Base-by-base conservation (phyloP, 495 filamentous ascomycete genomes). In the Cairneyella variabilis region DNA sequence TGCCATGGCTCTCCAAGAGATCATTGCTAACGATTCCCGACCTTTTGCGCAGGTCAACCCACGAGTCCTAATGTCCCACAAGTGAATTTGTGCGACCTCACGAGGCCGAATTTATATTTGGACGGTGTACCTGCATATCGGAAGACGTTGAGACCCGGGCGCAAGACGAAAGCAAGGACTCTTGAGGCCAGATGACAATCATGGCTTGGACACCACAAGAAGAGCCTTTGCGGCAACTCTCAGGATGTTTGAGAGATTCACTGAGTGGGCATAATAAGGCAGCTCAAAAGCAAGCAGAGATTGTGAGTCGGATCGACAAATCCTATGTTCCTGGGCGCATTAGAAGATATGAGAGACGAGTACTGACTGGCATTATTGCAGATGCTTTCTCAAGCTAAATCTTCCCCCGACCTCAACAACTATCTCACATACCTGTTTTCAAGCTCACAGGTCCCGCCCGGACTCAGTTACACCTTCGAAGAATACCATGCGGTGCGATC, bases 181-280 rank as follows among this genome's bases (percentile, higher is more conserved):
- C 40, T 25, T 17, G 36, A 30, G 50, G 47, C 39, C 27, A 40
- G 20, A 46, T 43, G 40, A 51, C 25, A 14, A 51, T 51, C 63
- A 96, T 96, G 90, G 83, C 83, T 65, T 99, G 93, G 93, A 90
- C 96, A 75, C 95, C 93, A 27, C 79, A 89, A 67, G 79, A 85
- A 56, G 88, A 88, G 75, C 87, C 86, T 65, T 77, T 97, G 76
- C 78, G 79, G 75, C 89, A 95, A 76, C 80, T 99, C 37, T 86
- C 90, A 59, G 82, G 82, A 64, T 97, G 84, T 71, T 82, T 99
- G 62, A 85, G 81, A 71, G 90, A 97, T 73, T 96, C 95, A 43
- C 77, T 99, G 63, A 92, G 89, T 69, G 82, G 85, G 51, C 83
- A 86, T 69, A 78, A 96, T 69, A 76, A 79, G 58, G 73, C 66